Conservation (phyloP, 441 rosid genomes). For the Mallotus japonicus region DNA sequence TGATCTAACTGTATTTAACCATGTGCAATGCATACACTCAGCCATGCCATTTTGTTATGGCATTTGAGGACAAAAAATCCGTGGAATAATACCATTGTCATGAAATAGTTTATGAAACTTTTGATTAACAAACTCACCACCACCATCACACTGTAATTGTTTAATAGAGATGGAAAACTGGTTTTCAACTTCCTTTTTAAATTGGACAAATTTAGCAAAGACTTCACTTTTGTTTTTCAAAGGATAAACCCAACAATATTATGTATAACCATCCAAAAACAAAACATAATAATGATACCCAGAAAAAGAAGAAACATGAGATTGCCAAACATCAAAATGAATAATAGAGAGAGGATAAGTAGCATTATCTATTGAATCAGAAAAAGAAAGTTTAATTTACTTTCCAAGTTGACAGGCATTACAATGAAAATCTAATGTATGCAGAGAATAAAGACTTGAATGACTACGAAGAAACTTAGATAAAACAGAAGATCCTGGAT, state of each 20-base stretch:
- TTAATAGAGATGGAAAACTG: not conserved
- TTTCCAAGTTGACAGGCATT: not conserved
- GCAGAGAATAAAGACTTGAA: not conserved
- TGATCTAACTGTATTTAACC: not conserved
- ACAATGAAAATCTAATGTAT: not conserved
- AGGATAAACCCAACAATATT: not conserved
- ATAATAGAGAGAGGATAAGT: not conserved
- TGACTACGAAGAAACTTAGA: too few species aligned
- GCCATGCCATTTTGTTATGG: not conserved
- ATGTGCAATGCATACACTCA: not conserved
- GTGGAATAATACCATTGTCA: not conserved
- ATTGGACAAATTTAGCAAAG: not conserved
- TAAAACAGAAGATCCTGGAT: not conserved
- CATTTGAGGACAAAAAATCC: not conserved
- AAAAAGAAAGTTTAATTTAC: too few species aligned
- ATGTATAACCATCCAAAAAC: not conserved
- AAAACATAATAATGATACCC: too few species aligned
- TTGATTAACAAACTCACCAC: not conserved
- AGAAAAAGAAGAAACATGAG: not conserved
- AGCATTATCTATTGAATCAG: not conserved
- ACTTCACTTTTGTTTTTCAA: not conserved
- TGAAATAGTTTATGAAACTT: not conserved
- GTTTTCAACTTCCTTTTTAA: not conserved
- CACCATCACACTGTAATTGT: not conserved
- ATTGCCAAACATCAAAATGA: not conserved